These are phyloP conservation scores for Aspergillaceae sp. DNA, from an alignment of 2,329 filamentous ascomycete species.

Conservation along the genomic window DNA sequence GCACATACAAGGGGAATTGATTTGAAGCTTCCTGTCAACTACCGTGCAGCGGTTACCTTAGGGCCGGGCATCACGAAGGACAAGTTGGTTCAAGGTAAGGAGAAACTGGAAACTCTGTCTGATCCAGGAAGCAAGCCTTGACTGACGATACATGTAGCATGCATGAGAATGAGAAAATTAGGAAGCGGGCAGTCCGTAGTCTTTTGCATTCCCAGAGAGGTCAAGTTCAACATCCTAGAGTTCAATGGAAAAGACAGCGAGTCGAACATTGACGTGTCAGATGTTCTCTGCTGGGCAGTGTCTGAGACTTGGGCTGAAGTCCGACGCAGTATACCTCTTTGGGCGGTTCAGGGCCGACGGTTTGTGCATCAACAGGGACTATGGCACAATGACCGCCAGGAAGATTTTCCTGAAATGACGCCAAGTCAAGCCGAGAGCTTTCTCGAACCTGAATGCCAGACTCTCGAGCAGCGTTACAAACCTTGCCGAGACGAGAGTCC, in stretches of 20 bases:
- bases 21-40: conserved; percentile 49
- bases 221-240: conserved; percentile 44
- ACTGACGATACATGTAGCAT: conserved; percentile 34
- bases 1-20: conserved; percentile 64
- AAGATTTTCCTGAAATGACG: conserved; percentile 8
- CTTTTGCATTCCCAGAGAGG: conserved; percentile 53
- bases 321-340: conserved; percentile 53
- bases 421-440: conserved; percentile 34
- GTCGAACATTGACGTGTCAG: conserved; percentile 37
- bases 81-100: conserved; percentile 55
- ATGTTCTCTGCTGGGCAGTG: conserved; percentile 55
- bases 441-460: conserved; percentile 36
- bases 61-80: conserved; percentile 61
- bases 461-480: neutral
- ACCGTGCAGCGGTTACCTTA: conserved; percentile 59
- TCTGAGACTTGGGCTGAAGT: conserved; percentile 49
- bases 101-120: neutral
- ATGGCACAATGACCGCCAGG: conserved; percentile 18
- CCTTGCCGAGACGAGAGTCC: neutral
- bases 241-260: conserved; percentile 6
- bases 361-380: conserved; percentile 35
- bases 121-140: too few relatives aligned
- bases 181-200: conserved; percentile 57
- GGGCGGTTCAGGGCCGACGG: conserved; percentile 52
- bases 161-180: conserved; percentile 63